phyloP scores from a whole-genome alignment of 805 yeast species.

The Sugiyamaella boreocaroliniensis region DNA sequence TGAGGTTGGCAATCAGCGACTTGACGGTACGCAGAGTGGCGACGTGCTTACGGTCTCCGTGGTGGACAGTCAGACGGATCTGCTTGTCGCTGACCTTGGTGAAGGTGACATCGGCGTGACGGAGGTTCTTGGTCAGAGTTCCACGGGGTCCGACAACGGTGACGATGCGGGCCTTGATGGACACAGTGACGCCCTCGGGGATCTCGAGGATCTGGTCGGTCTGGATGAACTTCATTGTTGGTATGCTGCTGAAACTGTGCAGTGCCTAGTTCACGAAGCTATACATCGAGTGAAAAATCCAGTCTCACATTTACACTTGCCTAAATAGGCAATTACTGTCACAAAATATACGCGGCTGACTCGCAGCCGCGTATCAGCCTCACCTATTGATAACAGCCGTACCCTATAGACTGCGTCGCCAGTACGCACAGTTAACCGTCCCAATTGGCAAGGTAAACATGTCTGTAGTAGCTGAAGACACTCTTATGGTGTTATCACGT shows the following conservation, averaged over 20 bases:
- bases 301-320: not conserved
- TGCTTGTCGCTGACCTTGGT: slow-evolving; percentile 59
- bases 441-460: too few relatives aligned
- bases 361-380: not conserved
- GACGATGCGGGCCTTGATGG: slow-evolving; percentile 84
- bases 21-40: slow-evolving; percentile 99
- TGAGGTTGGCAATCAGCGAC: slow-evolving; percentile 86
- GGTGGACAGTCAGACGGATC: slow-evolving; percentile 88
- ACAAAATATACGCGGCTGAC: not conserved
- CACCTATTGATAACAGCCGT: not conserved
- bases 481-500: too few relatives aligned
- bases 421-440: too few relatives aligned
- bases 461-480: too few relatives aligned
- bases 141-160: slow-evolving; percentile 98
- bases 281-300: not conserved
- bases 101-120: slow-evolving; percentile 94
- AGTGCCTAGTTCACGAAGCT: not conserved
- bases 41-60: slow-evolving; percentile 99
- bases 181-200: slow-evolving; percentile 91
- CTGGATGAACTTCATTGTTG: slow-evolving; percentile 72
- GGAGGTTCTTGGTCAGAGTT: slow-evolving; percentile 77
- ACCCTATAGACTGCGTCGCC: not conserved
- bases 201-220: slow-evolving; percentile 74
- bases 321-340: slow-evolving; percentile 2
- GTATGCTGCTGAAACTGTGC: not conserved